A percentile compares a stretch with the other conserved stretches of the same genome.
These are phyloP conservation scores for Talaromyces amestolkiae DNA, from an alignment of 2,329 filamentous ascomycete species.

Conservation along the genomic window DNA sequence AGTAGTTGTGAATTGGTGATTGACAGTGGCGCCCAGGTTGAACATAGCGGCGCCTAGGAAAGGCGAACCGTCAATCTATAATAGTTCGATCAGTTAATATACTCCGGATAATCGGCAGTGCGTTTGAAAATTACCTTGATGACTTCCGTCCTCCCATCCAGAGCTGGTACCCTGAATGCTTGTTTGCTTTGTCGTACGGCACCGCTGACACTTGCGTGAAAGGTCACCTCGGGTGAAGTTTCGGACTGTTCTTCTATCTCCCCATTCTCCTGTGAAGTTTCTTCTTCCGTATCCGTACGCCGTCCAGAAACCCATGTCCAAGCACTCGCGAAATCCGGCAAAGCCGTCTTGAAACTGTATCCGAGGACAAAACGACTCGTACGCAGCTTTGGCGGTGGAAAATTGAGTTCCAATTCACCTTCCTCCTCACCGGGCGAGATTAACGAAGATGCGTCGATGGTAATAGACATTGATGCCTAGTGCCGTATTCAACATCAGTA, in stretches of 20 bases:
- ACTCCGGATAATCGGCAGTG: not conserved
- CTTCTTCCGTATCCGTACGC: conserved; percentile 1
- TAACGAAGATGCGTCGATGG: conserved; percentile 36
- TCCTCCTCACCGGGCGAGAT: conserved; percentile 31
- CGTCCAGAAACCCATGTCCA: conserved; percentile 19
- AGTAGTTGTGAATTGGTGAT: conserved; percentile 30
- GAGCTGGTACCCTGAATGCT: conserved; percentile 25
- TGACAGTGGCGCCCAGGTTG: conserved; percentile 33
- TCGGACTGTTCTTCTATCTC: conserved; percentile 19
- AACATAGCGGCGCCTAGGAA: conserved; percentile 30
- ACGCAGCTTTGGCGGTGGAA: conserved; percentile 30
- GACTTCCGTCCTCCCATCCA: conserved; percentile 28
- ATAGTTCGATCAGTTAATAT: not conserved
- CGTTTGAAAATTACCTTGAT: conserved; percentile 27
- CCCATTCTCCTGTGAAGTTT: conserved; percentile 21
- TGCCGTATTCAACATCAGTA: not conserved
- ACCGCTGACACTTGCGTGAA: conserved; percentile 35
- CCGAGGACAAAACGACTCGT: conserved; percentile 30
- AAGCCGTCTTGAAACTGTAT: conserved; percentile 36
- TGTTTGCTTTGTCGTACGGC: conserved; percentile 27
- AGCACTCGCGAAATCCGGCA: conserved; percentile 28
- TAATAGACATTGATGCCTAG: conserved; percentile 34
- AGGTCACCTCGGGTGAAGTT: conserved; percentile 28
- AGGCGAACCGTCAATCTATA: conserved; percentile 32
- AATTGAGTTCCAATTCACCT: conserved; percentile 29